Percentiles rank a stretch among this genome's conserved stretches.
Evolutionary conservation across 345 rosid species (phyloP).

Genomic region (Psidium guajava): DNA sequence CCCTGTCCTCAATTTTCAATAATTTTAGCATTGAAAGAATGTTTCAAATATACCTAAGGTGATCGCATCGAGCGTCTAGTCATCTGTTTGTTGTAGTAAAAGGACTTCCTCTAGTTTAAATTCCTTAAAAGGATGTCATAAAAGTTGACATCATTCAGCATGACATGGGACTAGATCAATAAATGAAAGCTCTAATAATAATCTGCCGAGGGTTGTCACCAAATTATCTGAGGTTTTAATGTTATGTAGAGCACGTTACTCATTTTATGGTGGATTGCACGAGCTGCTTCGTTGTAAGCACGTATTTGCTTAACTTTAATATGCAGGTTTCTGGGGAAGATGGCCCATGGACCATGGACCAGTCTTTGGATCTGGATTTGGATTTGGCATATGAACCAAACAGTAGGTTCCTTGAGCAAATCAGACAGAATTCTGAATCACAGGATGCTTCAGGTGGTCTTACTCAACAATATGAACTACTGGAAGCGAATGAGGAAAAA

Average conservation of each 20-base stretch:
- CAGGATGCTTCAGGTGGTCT: slow-evolving; percentile 18
- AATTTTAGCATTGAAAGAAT: not conserved
- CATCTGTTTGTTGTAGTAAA: not conserved
- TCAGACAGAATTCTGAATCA: slow-evolving; percentile 12
- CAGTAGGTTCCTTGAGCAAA: slow-evolving; percentile 35
- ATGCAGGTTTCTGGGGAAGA: slow-evolving; percentile 32
- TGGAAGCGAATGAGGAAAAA: slow-evolving; percentile 24
- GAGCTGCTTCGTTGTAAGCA: not conserved
- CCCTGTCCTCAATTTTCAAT: not conserved
- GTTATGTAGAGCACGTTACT: not conserved
- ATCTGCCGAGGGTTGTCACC: not conserved
- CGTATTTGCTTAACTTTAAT: slow-evolving; percentile 6
- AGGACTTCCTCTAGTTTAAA: not conserved
- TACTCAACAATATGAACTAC: slow-evolving; percentile 24
- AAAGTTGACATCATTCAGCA: not conserved
- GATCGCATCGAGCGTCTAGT: not conserved
- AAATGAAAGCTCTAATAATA: not conserved
- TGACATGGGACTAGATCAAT: not conserved
- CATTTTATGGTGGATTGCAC: not conserved
- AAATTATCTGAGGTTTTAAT: not conserved
- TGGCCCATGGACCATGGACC: slow-evolving; percentile 22
- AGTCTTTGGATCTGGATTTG: slow-evolving; percentile 26
- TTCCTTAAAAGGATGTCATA: not conserved
- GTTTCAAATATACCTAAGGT: not conserved
- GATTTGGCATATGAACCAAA: slow-evolving; percentile 34